phyloP scores from a whole-genome alignment of 176 grass and related monocot species.

The Tuctoria greenei region DNA sequence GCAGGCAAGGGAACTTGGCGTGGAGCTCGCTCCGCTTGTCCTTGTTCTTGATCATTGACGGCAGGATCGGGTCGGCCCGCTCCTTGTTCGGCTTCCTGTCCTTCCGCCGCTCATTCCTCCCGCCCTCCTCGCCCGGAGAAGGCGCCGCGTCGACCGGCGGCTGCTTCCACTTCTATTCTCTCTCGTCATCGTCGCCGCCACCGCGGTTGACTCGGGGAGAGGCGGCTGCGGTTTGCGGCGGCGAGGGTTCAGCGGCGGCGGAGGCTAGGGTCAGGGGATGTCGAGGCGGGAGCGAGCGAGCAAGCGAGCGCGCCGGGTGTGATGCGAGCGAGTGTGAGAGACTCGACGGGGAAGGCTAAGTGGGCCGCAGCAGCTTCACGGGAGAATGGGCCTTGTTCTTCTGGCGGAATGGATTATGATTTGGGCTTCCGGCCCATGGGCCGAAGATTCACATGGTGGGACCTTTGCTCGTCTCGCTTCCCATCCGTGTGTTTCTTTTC shows the following conservation, averaged over 20 bases:
- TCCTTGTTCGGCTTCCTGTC: constrained; percentile 47
- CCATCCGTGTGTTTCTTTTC: too few species aligned
- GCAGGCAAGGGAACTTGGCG: constrained; percentile 44
- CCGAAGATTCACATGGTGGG: background rate
- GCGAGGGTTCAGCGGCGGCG: constrained; percentile 19
- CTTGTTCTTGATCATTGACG: constrained; percentile 94
- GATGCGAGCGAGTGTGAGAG: background rate
- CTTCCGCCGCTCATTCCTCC: constrained; percentile 18
- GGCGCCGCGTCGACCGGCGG: background rate
- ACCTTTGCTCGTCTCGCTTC: too few species aligned
- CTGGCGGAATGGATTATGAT: background rate
- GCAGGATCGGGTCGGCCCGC: constrained; percentile 36
- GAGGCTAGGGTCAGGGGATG: background rate
- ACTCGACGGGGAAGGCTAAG: background rate
- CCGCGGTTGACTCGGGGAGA: background rate
- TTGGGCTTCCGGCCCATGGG: background rate
- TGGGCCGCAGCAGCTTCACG: background rate
- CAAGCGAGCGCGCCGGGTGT: background rate
- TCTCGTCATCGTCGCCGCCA: constrained; percentile 21
- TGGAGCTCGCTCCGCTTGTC: constrained; percentile 79
- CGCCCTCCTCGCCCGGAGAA: constrained; percentile 4
- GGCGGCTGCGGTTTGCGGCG: background rate
- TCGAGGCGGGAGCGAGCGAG: background rate
- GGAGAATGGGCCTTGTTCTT: background rate
- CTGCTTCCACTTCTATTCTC: constrained; percentile 51